A percentile compares a stretch with the other conserved stretches of the same genome.
These are phyloP conservation scores for Colletotrichum liriopes DNA, from an alignment of 2,329 filamentous ascomycete species.

Conservation along the genomic window DNA sequence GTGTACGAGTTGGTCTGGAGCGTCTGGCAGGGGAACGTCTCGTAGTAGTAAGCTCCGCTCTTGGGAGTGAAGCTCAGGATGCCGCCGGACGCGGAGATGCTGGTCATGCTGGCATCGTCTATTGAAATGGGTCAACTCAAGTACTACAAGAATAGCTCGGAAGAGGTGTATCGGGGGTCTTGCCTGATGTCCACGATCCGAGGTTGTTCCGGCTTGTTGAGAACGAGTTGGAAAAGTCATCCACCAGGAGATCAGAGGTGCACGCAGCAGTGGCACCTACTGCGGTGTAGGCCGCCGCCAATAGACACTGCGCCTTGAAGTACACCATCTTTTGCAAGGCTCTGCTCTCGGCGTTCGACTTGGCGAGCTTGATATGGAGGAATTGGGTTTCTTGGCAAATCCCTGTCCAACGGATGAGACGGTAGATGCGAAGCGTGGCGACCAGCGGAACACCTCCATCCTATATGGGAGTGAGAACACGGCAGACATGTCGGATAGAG, in stretches of 20 bases:
- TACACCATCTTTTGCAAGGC: constrained; percentile 42
- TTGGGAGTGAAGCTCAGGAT: constrained; percentile 67
- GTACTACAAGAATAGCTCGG: background rate
- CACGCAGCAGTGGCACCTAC: constrained; percentile 47
- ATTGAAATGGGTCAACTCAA: constrained; percentile 29
- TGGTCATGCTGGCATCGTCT: constrained; percentile 67
- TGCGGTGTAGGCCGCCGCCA: constrained; percentile 41
- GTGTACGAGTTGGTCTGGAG: constrained; percentile 64
- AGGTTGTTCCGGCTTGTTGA: constrained; percentile 53
- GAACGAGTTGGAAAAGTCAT: constrained; percentile 53
- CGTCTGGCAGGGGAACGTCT: constrained; percentile 64
- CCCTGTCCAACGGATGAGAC: background rate
- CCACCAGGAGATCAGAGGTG: constrained; percentile 50
- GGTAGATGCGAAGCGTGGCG: background rate
- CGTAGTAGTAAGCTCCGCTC: constrained; percentile 67
- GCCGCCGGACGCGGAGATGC: constrained; percentile 57
- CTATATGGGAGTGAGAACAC: constrained; percentile 32
- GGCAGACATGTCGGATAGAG: background rate
- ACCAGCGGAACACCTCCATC: constrained; percentile 10
- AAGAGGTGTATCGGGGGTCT: constrained; percentile 32
- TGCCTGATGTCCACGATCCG: constrained; percentile 55
- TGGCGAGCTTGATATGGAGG: background rate
- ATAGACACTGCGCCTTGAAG: constrained; percentile 37
- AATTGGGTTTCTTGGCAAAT: background rate
- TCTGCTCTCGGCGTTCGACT: background rate